Evolutionary conservation across 192 early-diverging fungal species (phyloP).

Genomic region (Podila clonocystis): DNA sequence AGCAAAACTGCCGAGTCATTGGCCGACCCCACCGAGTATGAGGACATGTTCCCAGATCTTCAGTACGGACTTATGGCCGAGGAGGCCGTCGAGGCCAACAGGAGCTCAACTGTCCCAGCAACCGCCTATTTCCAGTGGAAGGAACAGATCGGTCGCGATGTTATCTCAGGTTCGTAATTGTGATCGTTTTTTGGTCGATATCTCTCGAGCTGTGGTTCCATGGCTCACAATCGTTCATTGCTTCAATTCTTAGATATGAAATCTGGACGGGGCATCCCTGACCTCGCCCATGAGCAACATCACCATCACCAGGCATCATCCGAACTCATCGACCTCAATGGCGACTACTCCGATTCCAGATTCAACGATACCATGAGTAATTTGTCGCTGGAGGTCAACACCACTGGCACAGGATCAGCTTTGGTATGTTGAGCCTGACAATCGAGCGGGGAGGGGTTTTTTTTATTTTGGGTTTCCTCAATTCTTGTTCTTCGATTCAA

Average conservation of each 20-base stretch:
- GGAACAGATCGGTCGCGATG: constrained; percentile 68
- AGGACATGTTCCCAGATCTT: constrained; percentile 90
- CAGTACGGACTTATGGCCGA: constrained; percentile 66
- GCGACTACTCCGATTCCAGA: constrained; percentile 12
- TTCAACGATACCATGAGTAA: constrained; percentile 69
- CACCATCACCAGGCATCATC: constrained; percentile 5
- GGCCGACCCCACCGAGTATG: constrained; percentile 85
- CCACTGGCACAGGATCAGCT: constrained; percentile 74
- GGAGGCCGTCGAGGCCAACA: constrained; percentile 52
- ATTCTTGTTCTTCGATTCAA: not conserved
- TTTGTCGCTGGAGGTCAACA: constrained; percentile 79
- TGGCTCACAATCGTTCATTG: not conserved
- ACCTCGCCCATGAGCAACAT: constrained; percentile 24
- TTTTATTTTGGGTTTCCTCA: not conserved
- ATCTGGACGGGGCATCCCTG: constrained; percentile 19
- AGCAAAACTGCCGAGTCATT: constrained; percentile 89
- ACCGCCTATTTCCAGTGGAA: constrained; percentile 67
- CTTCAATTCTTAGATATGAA: constrained; percentile 21
- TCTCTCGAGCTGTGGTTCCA: not conserved
- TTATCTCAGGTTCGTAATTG: constrained; percentile 62
- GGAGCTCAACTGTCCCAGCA: constrained; percentile 53
- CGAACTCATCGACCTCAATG: constrained; percentile 9
- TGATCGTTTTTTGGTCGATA: not conserved
- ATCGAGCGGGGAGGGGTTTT: not conserved
- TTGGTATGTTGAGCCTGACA: constrained; percentile 46